A percentile compares a stretch with the other conserved stretches of the same genome.
phyloP scores from a whole-genome alignment of 2,329 filamentous ascomycete species.

The Aspergillus brunneoviolaceus region DNA sequence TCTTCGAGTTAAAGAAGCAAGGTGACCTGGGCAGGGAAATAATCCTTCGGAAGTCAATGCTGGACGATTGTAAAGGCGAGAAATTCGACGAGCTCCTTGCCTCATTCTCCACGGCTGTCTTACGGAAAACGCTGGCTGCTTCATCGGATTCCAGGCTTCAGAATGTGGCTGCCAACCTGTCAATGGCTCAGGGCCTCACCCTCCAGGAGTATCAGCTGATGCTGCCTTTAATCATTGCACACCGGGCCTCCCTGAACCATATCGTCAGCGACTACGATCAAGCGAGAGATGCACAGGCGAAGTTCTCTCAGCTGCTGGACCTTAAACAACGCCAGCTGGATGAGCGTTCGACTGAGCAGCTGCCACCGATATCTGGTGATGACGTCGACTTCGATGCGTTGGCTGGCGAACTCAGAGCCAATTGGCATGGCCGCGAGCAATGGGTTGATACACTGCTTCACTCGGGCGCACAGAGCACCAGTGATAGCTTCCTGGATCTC shows the following conservation, averaged over 20 bases:
- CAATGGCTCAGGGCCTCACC: slow-evolving; percentile 49
- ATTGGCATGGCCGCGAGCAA: slow-evolving; percentile 75
- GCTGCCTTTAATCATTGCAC: slow-evolving; percentile 67
- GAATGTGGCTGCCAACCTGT: slow-evolving; percentile 55
- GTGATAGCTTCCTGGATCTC: slow-evolving; percentile 63
- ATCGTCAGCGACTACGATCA: slow-evolving; percentile 61
- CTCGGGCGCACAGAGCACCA: slow-evolving; percentile 59
- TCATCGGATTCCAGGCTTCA: slow-evolving; percentile 39
- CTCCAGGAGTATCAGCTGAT: slow-evolving; percentile 46
- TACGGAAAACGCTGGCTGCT: slow-evolving; percentile 65
- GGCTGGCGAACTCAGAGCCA: slow-evolving; percentile 57
- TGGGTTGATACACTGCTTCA: slow-evolving; percentile 72
- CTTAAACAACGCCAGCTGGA: slow-evolving; percentile 60
- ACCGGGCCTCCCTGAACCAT: slow-evolving; percentile 65
- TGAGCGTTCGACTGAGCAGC: slow-evolving; percentile 28
- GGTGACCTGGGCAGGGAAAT: slow-evolving; percentile 76
- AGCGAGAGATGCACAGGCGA: slow-evolving; percentile 57
- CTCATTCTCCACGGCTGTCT: slow-evolving; percentile 76
- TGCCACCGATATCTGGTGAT: slow-evolving; percentile 30
- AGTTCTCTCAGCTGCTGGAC: slow-evolving; percentile 65
- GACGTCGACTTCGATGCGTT: slow-evolving; percentile 41
- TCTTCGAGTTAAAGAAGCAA: slow-evolving; percentile 86
- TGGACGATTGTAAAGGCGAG: slow-evolving; percentile 94
- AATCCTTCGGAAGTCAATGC: slow-evolving; percentile 86
- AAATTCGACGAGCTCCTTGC: slow-evolving; percentile 83